Percentiles rank a stretch among this genome's conserved stretches.
These are phyloP conservation scores for Penicillium brasilianum DNA, from an alignment of 2,329 filamentous ascomycete genomes.

Conservation along the genomic window DNA sequence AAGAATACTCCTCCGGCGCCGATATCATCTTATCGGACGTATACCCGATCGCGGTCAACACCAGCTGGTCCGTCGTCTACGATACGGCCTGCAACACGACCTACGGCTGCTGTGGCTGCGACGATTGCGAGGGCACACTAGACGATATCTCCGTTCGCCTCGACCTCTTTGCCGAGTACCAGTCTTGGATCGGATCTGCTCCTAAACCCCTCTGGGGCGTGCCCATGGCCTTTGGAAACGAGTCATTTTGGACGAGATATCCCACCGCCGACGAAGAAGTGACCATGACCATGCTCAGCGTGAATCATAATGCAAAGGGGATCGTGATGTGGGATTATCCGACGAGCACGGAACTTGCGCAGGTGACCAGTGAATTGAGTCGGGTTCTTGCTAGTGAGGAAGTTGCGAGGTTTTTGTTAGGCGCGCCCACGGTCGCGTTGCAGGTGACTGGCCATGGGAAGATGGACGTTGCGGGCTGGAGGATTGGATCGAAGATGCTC, in stretches of 20 bases:
- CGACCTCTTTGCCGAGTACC: constrained; percentile 49
- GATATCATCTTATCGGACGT: constrained; percentile 66
- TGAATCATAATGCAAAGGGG: constrained; percentile 58
- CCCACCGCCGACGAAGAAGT: constrained; percentile 54
- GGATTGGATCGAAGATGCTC: constrained; percentile 41
- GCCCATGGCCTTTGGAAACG: constrained; percentile 56
- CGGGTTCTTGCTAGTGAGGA: constrained; percentile 42
- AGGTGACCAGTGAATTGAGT: constrained; percentile 46
- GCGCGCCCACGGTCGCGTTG: constrained; percentile 34
- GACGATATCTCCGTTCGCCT: constrained; percentile 57
- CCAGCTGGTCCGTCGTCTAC: constrained; percentile 59
- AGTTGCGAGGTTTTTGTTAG: constrained; percentile 47
- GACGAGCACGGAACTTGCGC: constrained; percentile 40
- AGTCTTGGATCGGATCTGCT: constrained; percentile 44
- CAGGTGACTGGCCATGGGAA: constrained; percentile 28
- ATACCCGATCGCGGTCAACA: constrained; percentile 65
- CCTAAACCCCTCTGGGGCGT: constrained; percentile 57
- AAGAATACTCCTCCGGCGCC: constrained; percentile 58
- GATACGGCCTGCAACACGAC: constrained; percentile 63
- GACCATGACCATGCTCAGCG: constrained; percentile 53
- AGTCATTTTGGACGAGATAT: constrained; percentile 54
- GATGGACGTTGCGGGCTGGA: constrained; percentile 53
- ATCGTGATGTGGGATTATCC: constrained; percentile 58
- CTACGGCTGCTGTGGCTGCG: constrained; percentile 67
- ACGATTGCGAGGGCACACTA: constrained; percentile 61